Evolutionary conservation across 73 alveolate genomes (phyloP), one percentile per base, ranked within the genome.

Genomic region (Stentor roeselii): DNA sequence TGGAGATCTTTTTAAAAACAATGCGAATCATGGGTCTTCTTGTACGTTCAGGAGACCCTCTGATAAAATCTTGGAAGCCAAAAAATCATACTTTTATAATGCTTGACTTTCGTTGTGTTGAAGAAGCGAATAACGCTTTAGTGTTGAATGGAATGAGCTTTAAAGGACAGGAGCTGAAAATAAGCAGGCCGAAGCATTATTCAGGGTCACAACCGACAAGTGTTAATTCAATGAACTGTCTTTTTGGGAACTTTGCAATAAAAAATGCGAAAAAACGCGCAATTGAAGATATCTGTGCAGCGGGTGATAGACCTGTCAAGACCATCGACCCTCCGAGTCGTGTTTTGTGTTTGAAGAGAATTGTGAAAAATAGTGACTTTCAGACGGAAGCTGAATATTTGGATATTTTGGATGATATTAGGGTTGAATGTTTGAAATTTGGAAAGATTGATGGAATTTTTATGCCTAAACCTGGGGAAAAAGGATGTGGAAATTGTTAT

Each of bases 51-150:
- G 80, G 80, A 21, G 34, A 2, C 41, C 80, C 80, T 67, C 37
- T 67, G 14, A 14, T 67, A 30, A 34, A 67, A 21, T n/a, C 41
- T 1, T 67, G 80, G 80, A 21, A 32, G 34, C 80, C 80, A 21
- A 67, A 67, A 67, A 67, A 67, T 2, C 21, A 32, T 27, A 67
- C 37, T 21, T 67, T 67, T 67, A 34, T 67, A 21, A 21, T 67
- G n/a, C 14, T 67, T 27, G 99, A 95, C 76, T 95, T 95, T 76
- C 86, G 97, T 76, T 83, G 97, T n/a, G 92, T 94, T 2, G 96
- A 93, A 82, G 99, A 95, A 84, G 98, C 99, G 2, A 94, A 92
- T 60, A 77, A 85, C 61, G 97, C 96, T 3, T 91, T 95, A 60
- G 86, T 85, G 41, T 90, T 95, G 35, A 83, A 93, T 59, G 92